Base-by-base conservation (phyloP, 2,329 filamentous ascomycete genomes). In the Penicillium sp. region DNA sequence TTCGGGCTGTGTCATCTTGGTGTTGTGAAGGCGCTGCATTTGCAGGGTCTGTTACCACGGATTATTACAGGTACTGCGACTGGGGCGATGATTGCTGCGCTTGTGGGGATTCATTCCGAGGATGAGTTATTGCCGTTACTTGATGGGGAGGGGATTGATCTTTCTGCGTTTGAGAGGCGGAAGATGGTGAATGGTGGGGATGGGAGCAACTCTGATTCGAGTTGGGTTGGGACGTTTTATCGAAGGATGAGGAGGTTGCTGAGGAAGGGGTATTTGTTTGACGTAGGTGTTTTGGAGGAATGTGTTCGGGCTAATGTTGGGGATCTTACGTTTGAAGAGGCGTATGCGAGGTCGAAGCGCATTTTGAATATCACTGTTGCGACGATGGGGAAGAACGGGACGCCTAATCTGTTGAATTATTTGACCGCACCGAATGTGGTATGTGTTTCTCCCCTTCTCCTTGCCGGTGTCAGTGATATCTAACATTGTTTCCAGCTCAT, bases 41-140 rank as follows among this genome's bases (percentile, higher is more conserved):
- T 92, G 37, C 85, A 89, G 29, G 90, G 90, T 0, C 77, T 97
- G 17, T 80, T 97, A 46, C 93, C 94, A 4, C 85, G 91, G 43
- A 96, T 97, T 67, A 93, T 97, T 66, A 91, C 91, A 0, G 93
- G 93, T 9, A 96, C 91, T 1, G 93, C 89, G 4, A 96, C 91
- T 0, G 93, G 93, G 15, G 93, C 93, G 9, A 78, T 97, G 67
- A 93, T 96, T 63, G 93, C 92, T 2, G 91, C 92, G 13, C 79
- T 97, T 29, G 90, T 97, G 2, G 89, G 90, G 6, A 89, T 94
- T 19, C 92, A 94, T 72, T 92, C 89, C 0, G 89, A 94, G 67
- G 90, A 92, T 52, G 93, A 96, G 71, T 80, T 97, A 31, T 85
- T 91, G 2, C 81, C 80, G 0, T 88, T 96, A 49, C 78, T 97